A percentile compares a stretch with the other conserved stretches of the same genome.
Evolutionary conservation across 106 monocot species (phyloP).

Genomic region (Dactylorhiza incarnata): DNA sequence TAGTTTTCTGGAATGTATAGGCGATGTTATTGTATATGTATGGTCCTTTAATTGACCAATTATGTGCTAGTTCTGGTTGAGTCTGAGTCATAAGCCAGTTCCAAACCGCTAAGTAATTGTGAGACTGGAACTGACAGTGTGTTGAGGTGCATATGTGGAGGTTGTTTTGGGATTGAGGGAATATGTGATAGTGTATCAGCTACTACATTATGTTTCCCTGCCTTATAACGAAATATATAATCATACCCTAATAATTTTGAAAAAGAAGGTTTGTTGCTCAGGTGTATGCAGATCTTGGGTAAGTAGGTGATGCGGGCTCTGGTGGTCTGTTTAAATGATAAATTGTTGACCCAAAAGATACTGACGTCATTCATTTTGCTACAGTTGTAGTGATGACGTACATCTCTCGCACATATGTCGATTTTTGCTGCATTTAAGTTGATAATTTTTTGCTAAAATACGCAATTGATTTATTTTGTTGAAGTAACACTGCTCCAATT

Average conservation of each 20-base stretch:
- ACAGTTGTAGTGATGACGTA: background rate
- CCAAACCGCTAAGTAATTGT: background rate
- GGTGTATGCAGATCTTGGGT: too few species aligned
- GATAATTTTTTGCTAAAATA: too few species aligned
- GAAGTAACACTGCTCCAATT: background rate
- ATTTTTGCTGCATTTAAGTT: background rate
- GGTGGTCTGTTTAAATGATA: constrained; percentile 1
- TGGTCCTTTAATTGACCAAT: background rate
- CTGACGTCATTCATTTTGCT: background rate
- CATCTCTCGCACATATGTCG: too few species aligned
- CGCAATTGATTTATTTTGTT: background rate
- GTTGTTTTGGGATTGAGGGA: background rate
- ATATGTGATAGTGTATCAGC: background rate
- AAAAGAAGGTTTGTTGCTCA: background rate
- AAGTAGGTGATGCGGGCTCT: constrained; percentile 7
- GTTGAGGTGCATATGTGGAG: too few species aligned
- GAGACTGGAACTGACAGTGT: too few species aligned
- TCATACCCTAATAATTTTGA: background rate
- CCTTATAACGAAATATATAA: background rate
- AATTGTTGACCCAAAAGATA: too few species aligned
- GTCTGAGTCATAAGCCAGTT: background rate
- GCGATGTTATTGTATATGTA: too few species aligned
- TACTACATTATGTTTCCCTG: background rate
- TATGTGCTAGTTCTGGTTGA: background rate
- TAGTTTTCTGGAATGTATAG: background rate